Evolutionary conservation across 352 stramenopile genomes (phyloP).

Genomic region (Pythium sp.): DNA sequence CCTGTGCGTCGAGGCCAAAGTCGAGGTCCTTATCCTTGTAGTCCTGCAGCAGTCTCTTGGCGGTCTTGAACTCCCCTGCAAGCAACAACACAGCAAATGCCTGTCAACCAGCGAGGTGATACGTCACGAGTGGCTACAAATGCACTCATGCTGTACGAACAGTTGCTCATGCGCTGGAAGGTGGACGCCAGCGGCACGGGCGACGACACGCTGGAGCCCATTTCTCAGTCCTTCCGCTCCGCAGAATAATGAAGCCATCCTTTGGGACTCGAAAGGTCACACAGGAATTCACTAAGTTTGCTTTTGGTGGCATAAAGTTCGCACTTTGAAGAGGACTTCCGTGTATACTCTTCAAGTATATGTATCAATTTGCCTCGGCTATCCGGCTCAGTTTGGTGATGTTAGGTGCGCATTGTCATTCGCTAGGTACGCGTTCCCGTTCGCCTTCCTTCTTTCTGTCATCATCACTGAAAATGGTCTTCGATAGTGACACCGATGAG

Average conservation of each 20-base stretch:
- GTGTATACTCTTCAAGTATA: background rate
- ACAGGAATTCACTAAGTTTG: background rate
- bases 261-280: slow-evolving; percentile 5
- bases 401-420: background rate
- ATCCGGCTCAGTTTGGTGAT: background rate
- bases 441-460: background rate
- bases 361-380: background rate
- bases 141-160: slow-evolving; percentile 22
- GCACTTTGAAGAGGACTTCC: background rate
- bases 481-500: slow-evolving; percentile 11
- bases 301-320: background rate
- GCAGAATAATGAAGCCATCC: background rate
- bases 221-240: slow-evolving; percentile 7
- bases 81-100: background rate
- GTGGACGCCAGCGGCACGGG: slow-evolving; percentile 33
- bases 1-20: slow-evolving; percentile 59
- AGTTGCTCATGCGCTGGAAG: slow-evolving; percentile 57
- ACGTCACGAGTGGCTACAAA: background rate
- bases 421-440: background rate
- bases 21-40: slow-evolving; percentile 80
- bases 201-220: slow-evolving; percentile 50
- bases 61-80: slow-evolving; percentile 51
- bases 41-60: slow-evolving; percentile 44
- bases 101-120: too few species aligned
- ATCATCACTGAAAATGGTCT: background rate